These are phyloP conservation scores for Neurospora sp. DNA, from an alignment of 495 filamentous ascomycete species.

Conservation along the genomic window DNA sequence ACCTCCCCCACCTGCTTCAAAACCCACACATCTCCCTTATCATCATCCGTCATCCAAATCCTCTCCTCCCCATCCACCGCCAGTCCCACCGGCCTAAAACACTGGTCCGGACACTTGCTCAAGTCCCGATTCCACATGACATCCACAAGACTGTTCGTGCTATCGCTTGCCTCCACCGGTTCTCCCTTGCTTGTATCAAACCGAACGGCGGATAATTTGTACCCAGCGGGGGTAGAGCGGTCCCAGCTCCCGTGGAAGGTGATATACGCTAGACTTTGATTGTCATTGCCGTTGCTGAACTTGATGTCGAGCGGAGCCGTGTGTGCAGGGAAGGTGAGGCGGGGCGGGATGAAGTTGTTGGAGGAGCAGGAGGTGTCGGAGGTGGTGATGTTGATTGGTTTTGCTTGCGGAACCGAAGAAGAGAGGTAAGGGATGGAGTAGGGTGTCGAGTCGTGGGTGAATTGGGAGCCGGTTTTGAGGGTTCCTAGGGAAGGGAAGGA, in stretches of 20 bases:
- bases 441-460: constrained; percentile 13
- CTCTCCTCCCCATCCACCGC: constrained; percentile 37
- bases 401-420: background rate
- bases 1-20: constrained; percentile 17
- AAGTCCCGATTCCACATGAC: constrained; percentile 41
- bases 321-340: constrained; percentile 48
- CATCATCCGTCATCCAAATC: constrained; percentile 47
- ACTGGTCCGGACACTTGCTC: constrained; percentile 34
- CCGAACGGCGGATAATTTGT: constrained; percentile 40
- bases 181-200: constrained; percentile 27
- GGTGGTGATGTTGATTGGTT: constrained; percentile 8
- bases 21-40: constrained; percentile 50
- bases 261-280: constrained; percentile 21
- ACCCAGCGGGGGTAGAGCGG: constrained; percentile 43
- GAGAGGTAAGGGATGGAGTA: background rate
- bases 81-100: constrained; percentile 48
- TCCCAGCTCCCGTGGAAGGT: constrained; percentile 43
- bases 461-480: constrained; percentile 29
- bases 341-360: constrained; percentile 29
- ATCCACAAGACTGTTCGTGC: constrained; percentile 32
- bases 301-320: constrained; percentile 52
- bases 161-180: constrained; percentile 33
- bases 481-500: constrained; percentile 11
- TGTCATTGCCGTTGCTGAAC: constrained; percentile 26
- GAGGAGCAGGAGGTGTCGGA: constrained; percentile 39